Evolutionary conservation across 345 rosid species (phyloP).

Genomic region (Alliaria petiolata): DNA sequence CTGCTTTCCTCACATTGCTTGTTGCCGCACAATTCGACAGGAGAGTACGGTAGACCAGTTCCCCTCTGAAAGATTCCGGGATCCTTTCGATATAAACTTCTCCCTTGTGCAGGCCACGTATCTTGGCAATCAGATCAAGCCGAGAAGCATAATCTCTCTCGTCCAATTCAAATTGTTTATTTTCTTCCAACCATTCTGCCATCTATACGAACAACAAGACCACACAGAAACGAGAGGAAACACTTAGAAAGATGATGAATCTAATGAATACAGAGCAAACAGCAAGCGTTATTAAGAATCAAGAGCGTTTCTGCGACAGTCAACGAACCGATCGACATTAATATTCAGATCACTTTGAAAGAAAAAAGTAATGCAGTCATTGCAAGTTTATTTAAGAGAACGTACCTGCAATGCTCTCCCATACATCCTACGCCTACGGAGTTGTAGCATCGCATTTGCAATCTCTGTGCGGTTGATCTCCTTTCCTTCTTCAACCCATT

Average conservation of each 20-base stretch:
- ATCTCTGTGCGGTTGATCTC: constrained; percentile 41
- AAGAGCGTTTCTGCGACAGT: neutral
- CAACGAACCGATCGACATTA: neutral
- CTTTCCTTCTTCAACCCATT: constrained; percentile 72
- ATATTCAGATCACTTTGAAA: neutral
- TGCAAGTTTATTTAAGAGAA: neutral
- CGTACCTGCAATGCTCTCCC: constrained; percentile 85
- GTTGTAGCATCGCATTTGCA: constrained; percentile 37
- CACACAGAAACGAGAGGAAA: neutral
- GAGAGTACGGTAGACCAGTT: constrained; percentile 65
- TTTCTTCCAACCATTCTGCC: constrained; percentile 78
- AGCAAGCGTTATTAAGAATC: neutral
- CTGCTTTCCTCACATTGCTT: constrained; percentile 58
- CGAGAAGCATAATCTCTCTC: constrained; percentile 84
- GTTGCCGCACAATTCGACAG: constrained; percentile 50
- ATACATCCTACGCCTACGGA: constrained; percentile 70
- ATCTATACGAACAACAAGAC: constrained; percentile 43
- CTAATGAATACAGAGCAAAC: neutral
- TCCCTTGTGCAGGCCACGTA: constrained; percentile 58
- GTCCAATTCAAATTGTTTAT: constrained; percentile 40
- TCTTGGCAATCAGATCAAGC: constrained; percentile 74
- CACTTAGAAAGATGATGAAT: neutral
- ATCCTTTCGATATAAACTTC: constrained; percentile 52
- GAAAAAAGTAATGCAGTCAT: neutral
- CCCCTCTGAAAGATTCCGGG: constrained; percentile 67